Base-by-base conservation (phyloP, 2,329 filamentous ascomycete genomes). In the Graphilbum fragrans region DNA sequence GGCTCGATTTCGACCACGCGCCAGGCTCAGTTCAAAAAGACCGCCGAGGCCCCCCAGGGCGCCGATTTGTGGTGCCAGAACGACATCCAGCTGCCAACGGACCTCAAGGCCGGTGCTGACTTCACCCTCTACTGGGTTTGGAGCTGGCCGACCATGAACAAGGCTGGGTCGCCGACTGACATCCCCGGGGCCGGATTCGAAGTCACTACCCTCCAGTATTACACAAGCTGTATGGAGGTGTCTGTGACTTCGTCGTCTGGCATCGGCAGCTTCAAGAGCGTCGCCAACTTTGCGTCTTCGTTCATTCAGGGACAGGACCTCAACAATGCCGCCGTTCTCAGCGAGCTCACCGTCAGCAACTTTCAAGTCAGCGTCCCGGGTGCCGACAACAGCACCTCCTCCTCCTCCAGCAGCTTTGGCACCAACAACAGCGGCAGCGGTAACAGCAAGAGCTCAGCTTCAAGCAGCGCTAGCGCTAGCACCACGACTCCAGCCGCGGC, bases 111-210 rank as follows among this genome's bases (percentile, higher is more conserved):
- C 10, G 77, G 77, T 35, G 72, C 78, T 23, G 70, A 71, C 22
- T 85, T 88, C 58, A 90, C 86, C 3, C 63, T 94, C 39, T 94
- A 94, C 67, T 96, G 90, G 90, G 81, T 95, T 36, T 96, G 92
- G 92, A 82, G 94, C 59, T 98, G 87, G 86, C 80, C 82, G 3
- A 80, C 75, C 14, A 66, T 77, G 55, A 57, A 59, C 50, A 43
- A 57, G 38, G 53, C 60, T 35, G 50, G 52, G 17, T 49, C 53
- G 39, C 46, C 50, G 23, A 51, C 49, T 33, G 45, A 49, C 29
- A 55, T 59, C 16, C 55, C 53, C 18, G 64, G 61, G 37, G 46
- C 49, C 61, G 47, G 63, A 31, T 43, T 46, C 36, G 49, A 50
- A 4, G 48, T 62, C 42, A 50, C 50, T 17, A 53, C 50, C 3